Conservation (phyloP, 305 asterid genomes). For the Fraxinus angustifolia region DNA sequence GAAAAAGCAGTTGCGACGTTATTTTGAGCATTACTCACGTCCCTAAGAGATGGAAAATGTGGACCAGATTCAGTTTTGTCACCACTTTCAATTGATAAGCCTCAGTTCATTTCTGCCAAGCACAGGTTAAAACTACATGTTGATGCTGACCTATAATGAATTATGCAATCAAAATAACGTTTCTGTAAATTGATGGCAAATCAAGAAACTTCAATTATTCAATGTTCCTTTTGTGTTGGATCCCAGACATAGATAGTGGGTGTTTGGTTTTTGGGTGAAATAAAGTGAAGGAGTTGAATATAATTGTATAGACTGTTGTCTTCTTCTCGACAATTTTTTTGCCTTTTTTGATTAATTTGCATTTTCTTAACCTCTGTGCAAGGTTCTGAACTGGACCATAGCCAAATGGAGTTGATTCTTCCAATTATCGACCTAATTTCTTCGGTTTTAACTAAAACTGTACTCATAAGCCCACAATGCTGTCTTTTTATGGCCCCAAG, state of each 20-base stretch:
- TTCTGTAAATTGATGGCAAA: no score
- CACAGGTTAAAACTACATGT: no score
- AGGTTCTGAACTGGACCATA: slow-evolving; percentile 30
- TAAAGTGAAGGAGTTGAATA: slow-evolving; percentile 42
- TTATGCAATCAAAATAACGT: neutral
- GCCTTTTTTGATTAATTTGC: slow-evolving; percentile 54
- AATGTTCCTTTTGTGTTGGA: slow-evolving; percentile 36
- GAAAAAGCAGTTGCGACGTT: no score
- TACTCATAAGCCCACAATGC: no score
- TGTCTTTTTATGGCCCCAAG: no score
- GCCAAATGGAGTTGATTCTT: slow-evolving; percentile 26
- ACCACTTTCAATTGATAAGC: neutral
- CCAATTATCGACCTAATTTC: slow-evolving; percentile 22
- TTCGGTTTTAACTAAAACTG: neutral
- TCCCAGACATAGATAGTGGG: slow-evolving; percentile 60
- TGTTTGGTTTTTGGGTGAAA: slow-evolving; percentile 48
- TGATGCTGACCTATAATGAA: neutral
- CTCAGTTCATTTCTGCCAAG: no score
- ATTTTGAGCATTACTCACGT: no score
- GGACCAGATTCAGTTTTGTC: no score
- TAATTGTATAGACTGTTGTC: slow-evolving; percentile 43
- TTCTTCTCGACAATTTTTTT: slow-evolving; percentile 34
- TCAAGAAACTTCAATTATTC: neutral
- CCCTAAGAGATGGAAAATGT: no score
- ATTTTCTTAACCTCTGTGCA: slow-evolving; percentile 25